Conservation (phyloP, 257 asterid genomes). For the Paraleonurus japonicus region DNA sequence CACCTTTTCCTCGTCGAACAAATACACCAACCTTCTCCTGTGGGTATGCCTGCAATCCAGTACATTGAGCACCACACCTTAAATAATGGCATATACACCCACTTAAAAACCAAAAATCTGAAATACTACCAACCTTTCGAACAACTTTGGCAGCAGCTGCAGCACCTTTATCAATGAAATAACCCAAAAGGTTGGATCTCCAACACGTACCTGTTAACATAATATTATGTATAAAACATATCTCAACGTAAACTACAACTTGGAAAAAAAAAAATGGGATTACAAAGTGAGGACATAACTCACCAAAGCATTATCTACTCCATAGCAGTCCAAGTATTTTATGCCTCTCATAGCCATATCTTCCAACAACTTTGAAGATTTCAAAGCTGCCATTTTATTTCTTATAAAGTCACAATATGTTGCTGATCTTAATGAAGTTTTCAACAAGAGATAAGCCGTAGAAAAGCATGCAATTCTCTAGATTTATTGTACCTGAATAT, state of each 20-base stretch:
- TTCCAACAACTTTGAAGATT: conserved; percentile 74
- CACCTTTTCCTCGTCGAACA: conserved; percentile 90
- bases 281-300: conserved; percentile 29
- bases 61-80: conserved; percentile 8
- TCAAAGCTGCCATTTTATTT: conserved; percentile 62
- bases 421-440: conserved; percentile 9
- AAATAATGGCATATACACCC: background rate
- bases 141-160: conserved; percentile 97
- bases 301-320: conserved; percentile 97
- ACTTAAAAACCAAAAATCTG: conserved; percentile 2
- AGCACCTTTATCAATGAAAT: conserved; percentile 83
- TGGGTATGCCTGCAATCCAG: conserved; percentile 72
- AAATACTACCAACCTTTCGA: conserved; percentile 39
- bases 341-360: conserved; percentile 89
- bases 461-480: conserved; percentile 10
- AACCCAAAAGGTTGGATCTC: conserved; percentile 98
- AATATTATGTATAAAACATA: conserved; percentile 24
- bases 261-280: background rate
- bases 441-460: conserved; percentile 2
- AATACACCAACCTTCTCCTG: conserved; percentile 98
- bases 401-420: conserved; percentile 18
- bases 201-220: conserved; percentile 79
- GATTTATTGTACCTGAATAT: conserved; percentile 63
- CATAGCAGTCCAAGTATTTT: conserved; percentile 88
- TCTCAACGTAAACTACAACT: background rate